Conservation (phyloP, 371 early-diverging fungal genomes). For the Syncephalastrum monosporum region DNA sequence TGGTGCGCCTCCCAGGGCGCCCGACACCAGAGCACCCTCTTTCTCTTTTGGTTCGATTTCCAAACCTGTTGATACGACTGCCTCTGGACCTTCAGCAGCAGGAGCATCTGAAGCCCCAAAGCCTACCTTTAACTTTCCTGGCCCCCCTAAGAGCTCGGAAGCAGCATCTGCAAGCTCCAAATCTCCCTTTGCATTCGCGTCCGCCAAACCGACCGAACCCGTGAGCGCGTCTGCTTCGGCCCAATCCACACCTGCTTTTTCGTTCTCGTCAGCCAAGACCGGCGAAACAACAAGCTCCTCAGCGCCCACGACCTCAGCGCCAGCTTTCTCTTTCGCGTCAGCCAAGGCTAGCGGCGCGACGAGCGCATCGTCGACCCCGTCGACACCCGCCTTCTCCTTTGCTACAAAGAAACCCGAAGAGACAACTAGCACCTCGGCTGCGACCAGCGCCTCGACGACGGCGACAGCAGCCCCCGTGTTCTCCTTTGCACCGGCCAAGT, state of each 20-base stretch:
- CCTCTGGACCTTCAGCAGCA: neutral
- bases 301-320: neutral
- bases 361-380: conserved; percentile 2
- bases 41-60: conserved; percentile 2
- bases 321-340: conserved; percentile 8
- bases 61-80: neutral
- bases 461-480: no score
- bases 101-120: neutral
- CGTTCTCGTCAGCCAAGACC: neutral
- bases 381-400: conserved; percentile 9
- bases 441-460: conserved; percentile 11
- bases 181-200: conserved; percentile 4
- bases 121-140: neutral
- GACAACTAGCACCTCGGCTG: conserved; percentile 5
- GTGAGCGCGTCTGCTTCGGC: neutral
- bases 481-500: no score
- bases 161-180: neutral
- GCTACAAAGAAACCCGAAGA: conserved; percentile 9
- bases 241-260: neutral
- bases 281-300: conserved; percentile 2
- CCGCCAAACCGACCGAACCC: neutral
- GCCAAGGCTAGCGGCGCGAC: conserved; percentile 1
- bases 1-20: conserved; percentile 9
- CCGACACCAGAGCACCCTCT: conserved; percentile 7
- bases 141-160: neutral